These are phyloP conservation scores for Tetrahymena borealis DNA, from an alignment of 73 alveolate species.

Conservation along the genomic window DNA sequence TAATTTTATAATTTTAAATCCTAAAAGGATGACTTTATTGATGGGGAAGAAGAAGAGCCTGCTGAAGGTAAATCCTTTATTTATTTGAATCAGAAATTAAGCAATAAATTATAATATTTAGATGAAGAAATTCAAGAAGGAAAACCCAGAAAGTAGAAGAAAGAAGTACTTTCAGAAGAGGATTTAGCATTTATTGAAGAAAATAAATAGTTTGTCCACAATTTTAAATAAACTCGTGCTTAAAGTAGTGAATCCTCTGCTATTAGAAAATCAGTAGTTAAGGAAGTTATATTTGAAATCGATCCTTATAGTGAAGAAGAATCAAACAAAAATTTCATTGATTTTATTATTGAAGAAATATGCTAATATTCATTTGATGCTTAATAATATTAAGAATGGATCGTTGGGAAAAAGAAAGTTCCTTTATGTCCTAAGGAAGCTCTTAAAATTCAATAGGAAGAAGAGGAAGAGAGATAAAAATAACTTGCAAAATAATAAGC, in stretches of 20 bases:
- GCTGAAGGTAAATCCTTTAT: neutral
- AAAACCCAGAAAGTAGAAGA: neutral
- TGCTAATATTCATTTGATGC: conserved; percentile 28
- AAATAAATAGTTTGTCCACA: conserved; percentile 3
- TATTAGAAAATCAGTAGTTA: conserved; percentile 14
- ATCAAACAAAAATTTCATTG: conserved; percentile 22
- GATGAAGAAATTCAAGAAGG: neutral
- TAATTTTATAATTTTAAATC: no score
- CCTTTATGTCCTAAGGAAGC: conserved; percentile 29
- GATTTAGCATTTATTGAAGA: neutral
- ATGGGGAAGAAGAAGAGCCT: neutral
- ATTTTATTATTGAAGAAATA: conserved; percentile 31
- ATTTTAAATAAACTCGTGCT: conserved; percentile 12
- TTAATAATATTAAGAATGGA: conserved; percentile 25
- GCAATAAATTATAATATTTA: neutral
- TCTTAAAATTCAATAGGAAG: conserved; percentile 20
- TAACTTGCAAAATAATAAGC: conserved; percentile 11
- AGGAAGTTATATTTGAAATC: conserved; percentile 37
- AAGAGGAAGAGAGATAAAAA: conserved; percentile 20
- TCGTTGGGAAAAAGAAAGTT: conserved; percentile 7
- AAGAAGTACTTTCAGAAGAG: conserved; percentile 21
- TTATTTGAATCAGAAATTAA: neutral
- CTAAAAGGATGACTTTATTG: neutral
- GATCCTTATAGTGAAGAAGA: conserved; percentile 38
- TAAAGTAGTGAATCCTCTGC: neutral